Percentiles rank a stretch among this genome's conserved stretches.
Conservation (phyloP, 1,139 yeast species). For the Candida tropicalis region DNA sequence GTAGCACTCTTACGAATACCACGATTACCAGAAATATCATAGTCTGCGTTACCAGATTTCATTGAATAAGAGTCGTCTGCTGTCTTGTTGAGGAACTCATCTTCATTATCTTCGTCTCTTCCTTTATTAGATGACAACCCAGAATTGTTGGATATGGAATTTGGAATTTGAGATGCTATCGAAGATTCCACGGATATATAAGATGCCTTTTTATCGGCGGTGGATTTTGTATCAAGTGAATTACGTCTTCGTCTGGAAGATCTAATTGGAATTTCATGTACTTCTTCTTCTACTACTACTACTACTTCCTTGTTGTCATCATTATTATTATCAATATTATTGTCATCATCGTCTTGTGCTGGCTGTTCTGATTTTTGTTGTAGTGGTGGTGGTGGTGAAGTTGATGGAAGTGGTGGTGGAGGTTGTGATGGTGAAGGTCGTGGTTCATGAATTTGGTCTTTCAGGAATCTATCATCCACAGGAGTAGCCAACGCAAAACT, state of each 20-base stretch:
- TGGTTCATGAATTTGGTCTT: background rate
- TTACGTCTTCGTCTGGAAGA: conserved; percentile 18
- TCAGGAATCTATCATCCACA: background rate
- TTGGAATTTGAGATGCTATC: conserved; percentile 6
- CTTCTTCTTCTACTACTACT: background rate
- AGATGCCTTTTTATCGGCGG: conserved; percentile 6
- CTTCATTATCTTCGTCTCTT: background rate
- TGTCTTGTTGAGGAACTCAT: background rate
- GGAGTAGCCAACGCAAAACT: background rate
- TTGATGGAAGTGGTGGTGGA: conserved; percentile 5
- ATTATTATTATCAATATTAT: background rate
- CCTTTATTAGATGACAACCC: conserved; percentile 6
- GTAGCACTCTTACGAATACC: background rate
- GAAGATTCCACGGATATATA: conserved; percentile 8
- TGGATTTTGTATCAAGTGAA: conserved; percentile 7
- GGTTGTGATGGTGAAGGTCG: conserved; percentile 4
- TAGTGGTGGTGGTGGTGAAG: background rate
- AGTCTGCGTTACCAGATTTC: background rate
- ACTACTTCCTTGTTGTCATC: background rate
- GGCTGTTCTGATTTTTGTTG: background rate
- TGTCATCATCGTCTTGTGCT: background rate
- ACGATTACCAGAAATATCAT: background rate
- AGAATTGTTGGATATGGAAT: conserved; percentile 9
- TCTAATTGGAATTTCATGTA: conserved; percentile 16
- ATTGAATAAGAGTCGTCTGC: background rate